Conservation (phyloP, 2,329 filamentous ascomycete species). For the Samsoniella hepiali region DNA sequence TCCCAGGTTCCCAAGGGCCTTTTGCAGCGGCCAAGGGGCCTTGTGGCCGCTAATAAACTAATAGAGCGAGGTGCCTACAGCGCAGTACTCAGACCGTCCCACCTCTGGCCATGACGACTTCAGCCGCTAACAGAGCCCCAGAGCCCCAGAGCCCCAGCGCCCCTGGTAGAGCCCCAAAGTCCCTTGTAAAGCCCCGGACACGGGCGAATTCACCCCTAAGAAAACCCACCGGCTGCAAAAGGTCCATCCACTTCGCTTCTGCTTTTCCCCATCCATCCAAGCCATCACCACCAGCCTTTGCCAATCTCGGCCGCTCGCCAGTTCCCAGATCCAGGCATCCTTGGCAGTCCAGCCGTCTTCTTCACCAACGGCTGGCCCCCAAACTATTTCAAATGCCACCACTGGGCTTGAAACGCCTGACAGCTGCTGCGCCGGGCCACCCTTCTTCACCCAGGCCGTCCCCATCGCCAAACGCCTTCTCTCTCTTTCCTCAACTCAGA, state of each 20-base stretch:
- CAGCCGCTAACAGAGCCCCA: too few species aligned
- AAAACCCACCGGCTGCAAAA: slow-evolving; percentile 1
- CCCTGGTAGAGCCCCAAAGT: too few species aligned
- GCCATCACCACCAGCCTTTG: neutral
- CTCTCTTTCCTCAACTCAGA: neutral
- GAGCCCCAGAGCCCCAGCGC: too few species aligned
- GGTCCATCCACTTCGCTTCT: slow-evolving; percentile 1
- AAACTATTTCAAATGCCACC: neutral
- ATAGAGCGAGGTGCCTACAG: too few species aligned
- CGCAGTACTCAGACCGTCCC: too few species aligned
- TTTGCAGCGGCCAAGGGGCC: too few species aligned
- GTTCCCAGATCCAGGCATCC: slow-evolving; percentile 15
- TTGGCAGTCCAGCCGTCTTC: slow-evolving; percentile 6
- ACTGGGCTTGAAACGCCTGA: neutral
- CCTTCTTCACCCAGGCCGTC: neutral
- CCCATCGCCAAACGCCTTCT: slow-evolving; percentile 1
- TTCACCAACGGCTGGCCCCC: slow-evolving; percentile 10
- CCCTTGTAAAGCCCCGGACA: too few species aligned
- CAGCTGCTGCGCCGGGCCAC: neutral
- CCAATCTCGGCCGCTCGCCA: slow-evolving; percentile 14
- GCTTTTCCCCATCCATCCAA: neutral
- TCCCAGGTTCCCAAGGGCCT: too few species aligned
- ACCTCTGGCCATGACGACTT: too few species aligned
- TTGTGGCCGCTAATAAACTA: too few species aligned
- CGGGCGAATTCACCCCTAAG: too few species aligned